Percentiles rank a stretch among this genome's conserved stretches.
Conservation (phyloP, 805 yeast genomes). For the Cyberlindnera galapagoensis region DNA sequence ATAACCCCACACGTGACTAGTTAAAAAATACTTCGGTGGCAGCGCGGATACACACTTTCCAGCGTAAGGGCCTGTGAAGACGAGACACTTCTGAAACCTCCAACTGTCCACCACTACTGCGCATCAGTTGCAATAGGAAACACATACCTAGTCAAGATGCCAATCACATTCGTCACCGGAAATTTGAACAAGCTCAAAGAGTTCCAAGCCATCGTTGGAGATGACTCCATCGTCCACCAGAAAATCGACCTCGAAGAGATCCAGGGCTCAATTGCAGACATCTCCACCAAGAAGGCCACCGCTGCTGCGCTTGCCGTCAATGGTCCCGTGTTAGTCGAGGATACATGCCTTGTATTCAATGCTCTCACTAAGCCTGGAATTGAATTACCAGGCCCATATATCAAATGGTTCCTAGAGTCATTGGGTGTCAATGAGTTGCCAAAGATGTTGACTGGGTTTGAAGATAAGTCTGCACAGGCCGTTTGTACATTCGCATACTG, state of each 20-base stretch:
- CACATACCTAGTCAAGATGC: conserved; percentile 4
- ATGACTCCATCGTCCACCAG: conserved; percentile 46
- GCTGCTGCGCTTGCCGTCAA: conserved; percentile 56
- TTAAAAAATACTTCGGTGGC: no score
- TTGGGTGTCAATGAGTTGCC: conserved; percentile 75
- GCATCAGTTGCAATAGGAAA: no score
- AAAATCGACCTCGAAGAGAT: conserved; percentile 81
- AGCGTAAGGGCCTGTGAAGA: no score
- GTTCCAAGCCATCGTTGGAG: conserved; percentile 66
- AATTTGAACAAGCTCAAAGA: conserved; percentile 84
- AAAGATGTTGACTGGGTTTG: conserved; percentile 73
- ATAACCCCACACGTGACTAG: no score
- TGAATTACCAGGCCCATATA: conserved; percentile 88
- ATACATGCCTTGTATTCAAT: conserved; percentile 80
- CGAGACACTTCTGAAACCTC: conserved; percentile 2
- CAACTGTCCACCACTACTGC: background rate
- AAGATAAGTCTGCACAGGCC: conserved; percentile 80
- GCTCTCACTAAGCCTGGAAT: conserved; percentile 54
- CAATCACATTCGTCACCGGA: conserved; percentile 76
- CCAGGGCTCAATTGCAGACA: conserved; percentile 82
- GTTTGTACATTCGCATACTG: conserved; percentile 90
- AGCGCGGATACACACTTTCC: no score
- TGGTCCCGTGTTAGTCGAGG: conserved; percentile 92
- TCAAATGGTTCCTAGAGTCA: conserved; percentile 82
- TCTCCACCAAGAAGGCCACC: conserved; percentile 72